These are phyloP conservation scores for Cladosporium sp. DNA, from an alignment of 2,329 filamentous ascomycete genomes.

Conservation along the genomic window DNA sequence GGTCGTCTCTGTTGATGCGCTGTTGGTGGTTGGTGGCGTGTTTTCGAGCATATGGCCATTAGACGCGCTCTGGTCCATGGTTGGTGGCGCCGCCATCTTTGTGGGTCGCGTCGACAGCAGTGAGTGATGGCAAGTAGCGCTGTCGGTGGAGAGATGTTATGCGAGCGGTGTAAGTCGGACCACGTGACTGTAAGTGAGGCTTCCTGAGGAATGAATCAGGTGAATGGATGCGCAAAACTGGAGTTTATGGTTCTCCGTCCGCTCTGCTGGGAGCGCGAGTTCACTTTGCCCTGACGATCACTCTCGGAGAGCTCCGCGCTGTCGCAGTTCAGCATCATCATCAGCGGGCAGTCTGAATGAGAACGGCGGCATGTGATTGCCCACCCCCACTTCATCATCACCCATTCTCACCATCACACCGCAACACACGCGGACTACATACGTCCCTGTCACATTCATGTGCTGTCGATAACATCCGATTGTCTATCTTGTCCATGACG, in stretches of 20 bases:
- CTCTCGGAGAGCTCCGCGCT: neutral
- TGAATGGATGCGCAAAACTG: too few relatives aligned
- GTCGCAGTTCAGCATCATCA: neutral
- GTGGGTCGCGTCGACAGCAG: slow-evolving; percentile 2
- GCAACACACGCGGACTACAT: neutral
- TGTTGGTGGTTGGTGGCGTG: slow-evolving; percentile 17
- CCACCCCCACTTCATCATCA: neutral
- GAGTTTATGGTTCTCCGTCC: neutral
- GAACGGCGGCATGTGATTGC: neutral
- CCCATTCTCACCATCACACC: neutral
- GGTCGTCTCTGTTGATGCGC: slow-evolving; percentile 15
- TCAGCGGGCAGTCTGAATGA: neutral
- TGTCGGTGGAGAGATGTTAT: neutral
- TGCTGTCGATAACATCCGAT: neutral
- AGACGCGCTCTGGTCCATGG: neutral
- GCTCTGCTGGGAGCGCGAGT: neutral
- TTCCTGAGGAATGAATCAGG: neutral
- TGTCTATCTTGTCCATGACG: neutral
- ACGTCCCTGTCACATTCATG: neutral
- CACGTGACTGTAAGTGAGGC: slow-evolving; percentile 4
- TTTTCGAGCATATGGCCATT: neutral
- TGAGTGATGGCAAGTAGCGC: neutral
- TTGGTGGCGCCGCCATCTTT: slow-evolving; percentile 11
- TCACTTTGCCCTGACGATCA: slow-evolving; percentile 7
- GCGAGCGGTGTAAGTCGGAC: neutral